phyloP scores from a whole-genome alignment of 2,329 filamentous ascomycete genomes.

The Fusarium sp. region DNA sequence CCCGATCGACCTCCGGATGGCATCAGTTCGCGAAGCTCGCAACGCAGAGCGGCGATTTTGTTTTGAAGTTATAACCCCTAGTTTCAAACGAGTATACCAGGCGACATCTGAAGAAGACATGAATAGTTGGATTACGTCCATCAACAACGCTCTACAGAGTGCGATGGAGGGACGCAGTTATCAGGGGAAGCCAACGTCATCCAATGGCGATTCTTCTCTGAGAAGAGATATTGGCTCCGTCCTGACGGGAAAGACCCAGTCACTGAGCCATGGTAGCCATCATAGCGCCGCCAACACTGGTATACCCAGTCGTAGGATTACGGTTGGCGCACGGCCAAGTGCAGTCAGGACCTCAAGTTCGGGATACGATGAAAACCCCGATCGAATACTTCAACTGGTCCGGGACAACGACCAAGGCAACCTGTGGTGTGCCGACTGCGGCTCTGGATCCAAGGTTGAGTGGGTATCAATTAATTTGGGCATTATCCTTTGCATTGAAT shows the following conservation, averaged over 20 bases:
- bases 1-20: constrained; percentile 95
- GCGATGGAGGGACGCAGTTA: constrained; percentile 86
- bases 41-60: constrained; percentile 96
- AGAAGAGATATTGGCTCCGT: constrained; percentile 92
- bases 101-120: constrained; percentile 98
- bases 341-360: constrained; percentile 78
- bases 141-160: constrained; percentile 97
- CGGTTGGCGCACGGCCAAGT: constrained; percentile 87
- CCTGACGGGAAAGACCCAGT: constrained; percentile 90
- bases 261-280: constrained; percentile 69
- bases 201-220: constrained; percentile 67
- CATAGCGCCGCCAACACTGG: constrained; percentile 61
- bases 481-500: constrained; percentile 97
- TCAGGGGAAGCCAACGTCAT: constrained; percentile 63
- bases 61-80: constrained; percentile 97
- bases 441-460: constrained; percentile 91
- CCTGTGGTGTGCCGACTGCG: constrained; percentile 93
- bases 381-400: constrained; percentile 87
- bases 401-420: constrained; percentile 94
- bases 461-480: constrained; percentile 99
- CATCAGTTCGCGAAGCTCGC: constrained; percentile 93
- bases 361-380: constrained; percentile 83
- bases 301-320: constrained; percentile 84
- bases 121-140: constrained; percentile 94
- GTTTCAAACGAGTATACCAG: constrained; percentile 96